Evolutionary conservation across 1,284 basidiomycete species (phyloP).

Genomic region (Crucibulum cyathiforme): DNA sequence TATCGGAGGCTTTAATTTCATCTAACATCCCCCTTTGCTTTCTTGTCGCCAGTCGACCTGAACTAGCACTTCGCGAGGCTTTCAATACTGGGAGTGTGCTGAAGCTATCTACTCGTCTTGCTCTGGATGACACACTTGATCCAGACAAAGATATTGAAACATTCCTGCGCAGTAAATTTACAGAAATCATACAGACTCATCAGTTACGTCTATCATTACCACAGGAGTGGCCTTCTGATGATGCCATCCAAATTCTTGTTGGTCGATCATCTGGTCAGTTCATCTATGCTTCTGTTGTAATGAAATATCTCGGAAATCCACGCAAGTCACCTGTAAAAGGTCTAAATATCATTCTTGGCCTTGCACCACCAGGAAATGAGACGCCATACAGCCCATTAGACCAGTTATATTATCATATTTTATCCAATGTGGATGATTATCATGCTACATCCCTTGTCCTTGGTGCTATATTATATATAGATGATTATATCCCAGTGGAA

Average conservation of each 20-base stretch:
- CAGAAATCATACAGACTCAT: conserved; percentile 5
- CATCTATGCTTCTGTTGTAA: conserved; percentile 12
- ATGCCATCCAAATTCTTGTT: background rate
- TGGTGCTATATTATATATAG: too few relatives aligned
- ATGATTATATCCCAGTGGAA: too few relatives aligned
- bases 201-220: background rate
- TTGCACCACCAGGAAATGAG: background rate
- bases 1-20: background rate
- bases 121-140: conserved; percentile 1
- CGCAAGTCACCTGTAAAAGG: background rate
- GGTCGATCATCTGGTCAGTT: conserved; percentile 14
- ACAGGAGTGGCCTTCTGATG: conserved; percentile 1
- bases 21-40: conserved; percentile 3
- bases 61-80: conserved; percentile 1
- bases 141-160: conserved; percentile 7
- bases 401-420: conserved; percentile 6
- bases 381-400: conserved; percentile 7
- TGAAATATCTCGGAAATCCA: conserved; percentile 6
- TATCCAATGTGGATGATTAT: background rate
- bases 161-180: conserved; percentile 6
- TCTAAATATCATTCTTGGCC: conserved; percentile 1
- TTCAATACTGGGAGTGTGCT: background rate
- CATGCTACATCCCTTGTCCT: too few relatives aligned
- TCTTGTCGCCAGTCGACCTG: conserved; percentile 10
- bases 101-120: background rate